phyloP scores from a whole-genome alignment of 176 grass and related monocot genomes.

The Dendrocalamus sinicus region DNA sequence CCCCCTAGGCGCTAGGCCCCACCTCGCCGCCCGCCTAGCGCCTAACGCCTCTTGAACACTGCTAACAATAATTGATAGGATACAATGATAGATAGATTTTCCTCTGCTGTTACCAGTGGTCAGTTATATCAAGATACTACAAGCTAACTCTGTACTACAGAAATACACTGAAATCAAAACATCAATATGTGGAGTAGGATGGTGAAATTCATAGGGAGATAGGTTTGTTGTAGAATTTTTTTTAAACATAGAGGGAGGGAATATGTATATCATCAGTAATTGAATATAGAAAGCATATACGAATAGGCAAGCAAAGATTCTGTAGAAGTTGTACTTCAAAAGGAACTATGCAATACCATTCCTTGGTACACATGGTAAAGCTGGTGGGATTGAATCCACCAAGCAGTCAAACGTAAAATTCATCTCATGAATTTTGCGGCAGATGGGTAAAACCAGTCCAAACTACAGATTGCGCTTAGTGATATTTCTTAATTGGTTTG shows the following conservation, averaged over 20 bases:
- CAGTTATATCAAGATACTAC: not conserved
- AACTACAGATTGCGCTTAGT: not conserved
- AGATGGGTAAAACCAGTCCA: constrained; percentile 7
- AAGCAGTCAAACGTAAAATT: constrained; percentile 17
- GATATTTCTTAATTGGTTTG: not conserved
- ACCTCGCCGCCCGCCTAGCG: too few species aligned
- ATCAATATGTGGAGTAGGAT: not conserved
- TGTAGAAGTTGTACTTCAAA: not conserved
- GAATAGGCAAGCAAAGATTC: not conserved
- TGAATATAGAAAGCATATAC: not conserved
- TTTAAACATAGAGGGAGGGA: not conserved
- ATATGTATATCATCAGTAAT: not conserved
- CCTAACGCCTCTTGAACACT: too few species aligned
- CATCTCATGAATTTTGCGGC: not conserved
- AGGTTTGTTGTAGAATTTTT: not conserved
- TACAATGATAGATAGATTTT: not conserved
- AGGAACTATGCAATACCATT: not conserved
- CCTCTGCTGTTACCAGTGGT: constrained; percentile 10
- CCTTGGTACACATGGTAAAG: not conserved
- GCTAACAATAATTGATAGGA: constrained; percentile 9
- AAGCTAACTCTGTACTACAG: not conserved
- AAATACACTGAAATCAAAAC: not conserved
- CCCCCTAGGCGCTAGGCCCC: too few species aligned
- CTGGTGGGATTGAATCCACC: not conserved
- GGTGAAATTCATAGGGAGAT: not conserved